Percentiles rank a stretch among this genome's conserved stretches.
Conservation (phyloP, 2,329 filamentous ascomycete genomes). For the Aspergillus luchuensis region DNA sequence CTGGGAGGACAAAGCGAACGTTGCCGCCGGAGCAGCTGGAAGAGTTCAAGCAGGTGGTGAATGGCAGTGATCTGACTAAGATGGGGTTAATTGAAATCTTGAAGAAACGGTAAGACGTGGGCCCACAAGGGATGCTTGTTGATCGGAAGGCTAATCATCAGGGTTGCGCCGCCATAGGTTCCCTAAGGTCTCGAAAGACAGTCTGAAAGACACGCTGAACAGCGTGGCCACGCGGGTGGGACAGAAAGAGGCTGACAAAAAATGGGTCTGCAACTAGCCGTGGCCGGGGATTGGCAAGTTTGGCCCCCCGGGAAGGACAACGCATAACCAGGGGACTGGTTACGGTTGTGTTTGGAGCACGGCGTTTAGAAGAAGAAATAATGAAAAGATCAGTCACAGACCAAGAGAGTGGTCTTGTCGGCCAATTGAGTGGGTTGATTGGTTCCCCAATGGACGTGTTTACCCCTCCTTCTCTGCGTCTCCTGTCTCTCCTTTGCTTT, state of each 20-base stretch:
- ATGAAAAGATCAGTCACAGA: not conserved
- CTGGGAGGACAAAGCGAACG: conserved; percentile 39
- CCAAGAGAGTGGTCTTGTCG: not conserved
- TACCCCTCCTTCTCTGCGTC: not conserved
- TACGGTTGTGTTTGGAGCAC: not conserved
- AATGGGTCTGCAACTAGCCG: conserved; percentile 57
- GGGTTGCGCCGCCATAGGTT: conserved; percentile 52
- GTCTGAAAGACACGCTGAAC: conserved; percentile 71
- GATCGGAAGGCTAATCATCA: conserved; percentile 9
- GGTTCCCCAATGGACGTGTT: not conserved
- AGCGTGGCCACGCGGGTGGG: conserved; percentile 65
- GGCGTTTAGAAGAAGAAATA: not conserved
- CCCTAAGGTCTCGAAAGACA: conserved; percentile 67
- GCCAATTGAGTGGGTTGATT: conserved; percentile 7
- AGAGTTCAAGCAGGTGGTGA: conserved; percentile 70
- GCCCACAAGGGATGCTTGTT: not conserved
- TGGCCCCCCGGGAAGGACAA: not conserved
- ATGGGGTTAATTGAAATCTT: conserved; percentile 72
- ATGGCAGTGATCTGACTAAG: conserved; percentile 72
- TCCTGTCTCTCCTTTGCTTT: not conserved
- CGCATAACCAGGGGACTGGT: conserved; percentile 2
- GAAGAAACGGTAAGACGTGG: conserved; percentile 62
- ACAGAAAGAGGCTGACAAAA: conserved; percentile 64
- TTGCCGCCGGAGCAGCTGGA: conserved; percentile 63
- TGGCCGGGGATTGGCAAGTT: not conserved